Base-by-base conservation (phyloP, 805 yeast species). In the Candida yuanshanica region DNA sequence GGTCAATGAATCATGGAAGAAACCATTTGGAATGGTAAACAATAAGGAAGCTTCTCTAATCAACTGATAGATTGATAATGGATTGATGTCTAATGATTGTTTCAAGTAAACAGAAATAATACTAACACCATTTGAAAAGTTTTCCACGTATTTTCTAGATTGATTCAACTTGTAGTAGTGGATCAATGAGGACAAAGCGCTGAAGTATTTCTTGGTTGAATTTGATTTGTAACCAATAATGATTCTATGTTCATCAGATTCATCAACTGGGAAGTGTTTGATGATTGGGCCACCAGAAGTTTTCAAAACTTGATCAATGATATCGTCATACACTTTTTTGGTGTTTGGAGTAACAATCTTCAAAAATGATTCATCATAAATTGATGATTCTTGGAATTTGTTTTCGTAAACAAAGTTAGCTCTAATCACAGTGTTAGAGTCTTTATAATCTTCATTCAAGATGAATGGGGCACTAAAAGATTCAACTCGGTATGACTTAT, bases 41-140 rank as follows among this genome's bases (percentile, higher is more conserved):
- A 91, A 72, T 54, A 93, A 73, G 5, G 97, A 88, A 26, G 96
- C 95, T 65, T 91, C 99, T 68, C 87, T 89, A 57, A 86, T 82
- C 46, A 91, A 83, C 69, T 91, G 98, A 60, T 81, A 81, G 49
- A 90, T 81, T 20, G 95, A 81, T 55, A 83, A 72, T 54, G 88
- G 65, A 42, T 63, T 61, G 5, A 65, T 63, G 49, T 74, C 80
- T 25, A 75, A 68, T 18, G 68, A 61, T 43, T 86, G 83, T 36
- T 77, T 77, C 56, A 91, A 74, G 64, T 93, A 93, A 71, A 89
- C 75, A 29, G 97, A 89, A 55, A 89, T 77, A 39, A 91, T 75
- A 20, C 96, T 82, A 48, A 82, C 75, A 39, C 95, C 96, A 59
- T 90, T 88, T 50, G 90, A 72, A 61, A 91, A 93, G 61, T 90